These are phyloP conservation scores for Kandelia obovata DNA, from an alignment of 345 rosid species.

Conservation along the genomic window DNA sequence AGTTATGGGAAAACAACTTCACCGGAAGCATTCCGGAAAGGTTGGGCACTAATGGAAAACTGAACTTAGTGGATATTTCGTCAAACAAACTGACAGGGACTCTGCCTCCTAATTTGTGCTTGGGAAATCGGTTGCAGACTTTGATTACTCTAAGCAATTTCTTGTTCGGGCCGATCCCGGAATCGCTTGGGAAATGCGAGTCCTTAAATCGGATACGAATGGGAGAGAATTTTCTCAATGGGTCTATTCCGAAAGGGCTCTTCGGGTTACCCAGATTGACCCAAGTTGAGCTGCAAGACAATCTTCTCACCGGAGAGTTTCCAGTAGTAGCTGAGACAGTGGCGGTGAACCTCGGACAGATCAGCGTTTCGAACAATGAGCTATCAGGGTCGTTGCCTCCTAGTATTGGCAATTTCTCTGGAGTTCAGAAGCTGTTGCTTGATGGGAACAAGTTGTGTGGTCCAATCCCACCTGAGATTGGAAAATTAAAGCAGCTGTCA, in stretches of 20 bases:
- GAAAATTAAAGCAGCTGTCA: slow-evolving; percentile 70
- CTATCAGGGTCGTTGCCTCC: slow-evolving; percentile 74
- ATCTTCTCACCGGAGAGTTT: slow-evolving; percentile 58
- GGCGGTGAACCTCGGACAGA: slow-evolving; percentile 61
- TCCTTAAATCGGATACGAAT: slow-evolving; percentile 75
- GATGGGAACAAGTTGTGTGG: slow-evolving; percentile 83
- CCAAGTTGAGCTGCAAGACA: slow-evolving; percentile 80
- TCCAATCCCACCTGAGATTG: slow-evolving; percentile 68
- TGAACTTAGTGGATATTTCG: slow-evolving; percentile 63
- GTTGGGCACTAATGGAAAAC: slow-evolving; percentile 61
- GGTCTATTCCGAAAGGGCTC: slow-evolving; percentile 76
- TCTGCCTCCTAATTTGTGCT: slow-evolving; percentile 67
- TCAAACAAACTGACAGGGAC: slow-evolving; percentile 76
- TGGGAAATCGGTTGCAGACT: slow-evolving; percentile 61
- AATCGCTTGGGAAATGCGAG: slow-evolving; percentile 60
- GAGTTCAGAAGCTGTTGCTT: slow-evolving; percentile 78
- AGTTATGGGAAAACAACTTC: slow-evolving; percentile 92
- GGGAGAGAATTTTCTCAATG: slow-evolving; percentile 84
- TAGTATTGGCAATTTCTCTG: slow-evolving; percentile 66
- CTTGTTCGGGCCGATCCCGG: slow-evolving; percentile 76
- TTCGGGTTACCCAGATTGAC: slow-evolving; percentile 63
- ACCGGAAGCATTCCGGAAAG: slow-evolving; percentile 67
- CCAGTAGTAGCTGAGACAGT: slow-evolving; percentile 42
- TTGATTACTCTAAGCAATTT: slow-evolving; percentile 71
- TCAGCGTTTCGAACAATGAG: slow-evolving; percentile 71